A percentile compares a stretch with the other conserved stretches of the same genome.
Conservation (phyloP, 1,284 basidiomycete species). For the Dichomitus squalens region DNA sequence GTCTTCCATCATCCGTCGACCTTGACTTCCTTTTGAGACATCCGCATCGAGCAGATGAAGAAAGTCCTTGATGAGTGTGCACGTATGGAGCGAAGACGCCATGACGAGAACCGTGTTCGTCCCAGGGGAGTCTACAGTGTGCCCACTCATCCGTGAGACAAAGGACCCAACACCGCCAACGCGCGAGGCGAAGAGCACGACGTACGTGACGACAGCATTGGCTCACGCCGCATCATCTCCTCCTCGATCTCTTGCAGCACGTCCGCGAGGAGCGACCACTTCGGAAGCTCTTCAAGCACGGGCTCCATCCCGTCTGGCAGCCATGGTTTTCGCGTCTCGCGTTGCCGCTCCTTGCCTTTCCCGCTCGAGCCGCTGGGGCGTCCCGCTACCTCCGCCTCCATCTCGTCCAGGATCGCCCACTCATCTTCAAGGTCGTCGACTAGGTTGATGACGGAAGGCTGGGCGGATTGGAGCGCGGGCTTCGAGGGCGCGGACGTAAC, state of each 20-base stretch:
- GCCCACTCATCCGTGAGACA: no score
- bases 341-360: not conserved
- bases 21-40: conserved; percentile 60
- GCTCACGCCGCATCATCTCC: conserved; percentile 72
- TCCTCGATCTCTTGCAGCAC: conserved; percentile 92
- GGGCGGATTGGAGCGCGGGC: no score
- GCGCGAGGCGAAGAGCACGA: not conserved
- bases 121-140: conserved; percentile 61
- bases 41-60: conserved; percentile 66
- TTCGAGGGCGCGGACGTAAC: conserved; percentile 45
- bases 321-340: conserved; percentile 47
- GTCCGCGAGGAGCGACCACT: conserved; percentile 88
- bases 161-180: not conserved
- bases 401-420: conserved; percentile 88
- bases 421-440: conserved; percentile 87
- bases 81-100: conserved; percentile 83
- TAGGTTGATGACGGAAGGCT: conserved; percentile 76
- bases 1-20: conserved; percentile 77
- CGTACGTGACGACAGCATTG: conserved; percentile 35
- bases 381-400: conserved; percentile 41
- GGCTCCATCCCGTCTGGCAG: conserved; percentile 83
- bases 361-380: conserved; percentile 21
- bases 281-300: conserved; percentile 92
- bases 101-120: conserved; percentile 86
- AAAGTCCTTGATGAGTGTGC: conserved; percentile 78